phyloP scores from a whole-genome alignment of 1,284 basidiomycete genomes.

The Rhodotorula sp. region DNA sequence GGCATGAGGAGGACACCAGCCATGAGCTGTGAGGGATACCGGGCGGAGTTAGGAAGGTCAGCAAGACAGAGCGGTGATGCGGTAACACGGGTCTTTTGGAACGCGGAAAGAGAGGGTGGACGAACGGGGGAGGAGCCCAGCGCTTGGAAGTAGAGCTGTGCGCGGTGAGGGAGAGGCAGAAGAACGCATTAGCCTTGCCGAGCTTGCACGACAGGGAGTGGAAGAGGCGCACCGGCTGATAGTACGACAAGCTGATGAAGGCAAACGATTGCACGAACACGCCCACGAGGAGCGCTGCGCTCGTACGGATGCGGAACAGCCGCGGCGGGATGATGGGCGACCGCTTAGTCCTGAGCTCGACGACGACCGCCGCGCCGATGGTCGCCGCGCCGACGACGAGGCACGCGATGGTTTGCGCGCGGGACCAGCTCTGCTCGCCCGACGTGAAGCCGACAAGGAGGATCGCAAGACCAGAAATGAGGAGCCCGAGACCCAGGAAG shows the following conservation, averaged over 20 bases:
- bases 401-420: conserved; percentile 67
- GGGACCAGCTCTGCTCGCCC: conserved; percentile 50
- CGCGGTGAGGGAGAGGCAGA: too few relatives aligned
- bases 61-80: too few relatives aligned
- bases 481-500: conserved; percentile 69
- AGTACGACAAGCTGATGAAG: conserved; percentile 59
- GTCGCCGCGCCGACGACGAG: conserved; percentile 68
- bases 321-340: conserved; percentile 79
- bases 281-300: conserved; percentile 64
- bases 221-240: conserved; percentile 4
- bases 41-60: too few relatives aligned
- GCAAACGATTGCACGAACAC: conserved; percentile 67
- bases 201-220: not conserved
- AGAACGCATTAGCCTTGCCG: not conserved
- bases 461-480: conserved; percentile 57
- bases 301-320: conserved; percentile 77
- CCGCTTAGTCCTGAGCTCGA: conserved; percentile 68
- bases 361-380: conserved; percentile 62
- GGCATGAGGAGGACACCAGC: conserved; percentile 75
- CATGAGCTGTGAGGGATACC: conserved; percentile 53
- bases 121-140: conserved; percentile 65
- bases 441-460: conserved; percentile 37
- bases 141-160: conserved; percentile 57
- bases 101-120: too few relatives aligned
- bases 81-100: too few relatives aligned